Base-by-base conservation (phyloP, 257 asterid genomes). In the Ehretia macrophylla region DNA sequence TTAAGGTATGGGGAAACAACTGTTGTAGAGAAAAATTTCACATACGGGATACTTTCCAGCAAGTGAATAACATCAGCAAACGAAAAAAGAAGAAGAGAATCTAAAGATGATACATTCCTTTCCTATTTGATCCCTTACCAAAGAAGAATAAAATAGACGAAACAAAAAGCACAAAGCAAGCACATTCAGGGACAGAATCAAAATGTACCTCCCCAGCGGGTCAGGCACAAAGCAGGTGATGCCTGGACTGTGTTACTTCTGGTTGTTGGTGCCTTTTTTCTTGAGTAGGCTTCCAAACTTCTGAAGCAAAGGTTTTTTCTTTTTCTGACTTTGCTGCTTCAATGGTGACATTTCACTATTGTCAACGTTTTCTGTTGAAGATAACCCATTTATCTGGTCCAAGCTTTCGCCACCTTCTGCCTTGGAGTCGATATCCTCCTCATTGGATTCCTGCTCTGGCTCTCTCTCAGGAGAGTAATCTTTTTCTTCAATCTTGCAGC, bases 221-320 rank as follows among this genome's bases (percentile, higher is more conserved):
- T 50, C 4, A 47, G 21, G 52, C 52, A n/a, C 52, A n/a, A 47
- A 14, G 1, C 18, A 17, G 19, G 53, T 12, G 50, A 32, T 49
- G 38, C 51, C 51, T 23, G 55, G 68, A 14, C 64, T n/a, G n/a
- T 37, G 17, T 75, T 77, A 82, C 83, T 87, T 91, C 66, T 68
- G 87, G 72, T 19, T 83, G 67, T 69, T 68, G 17, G 74, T 50
- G 64, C 84, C 56, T 75, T 87, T 93, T 89, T 93, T 93, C 96
- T 85, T 89, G 62, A 93, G 82, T 51, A 93, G 75, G 75, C 64
- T 85, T 65, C 97, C 99, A 62, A 93, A 86, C 70, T 93, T 93
- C 75, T 76, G 71, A 93, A 77, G n/a, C 79, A 93, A 75, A 17
- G 96, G 85, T 62, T 83, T 93, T 87, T 88, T 88, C 90, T 89